phyloP scores from a whole-genome alignment of 352 stramenopile genomes.

The Phytophthora palmivora region DNA sequence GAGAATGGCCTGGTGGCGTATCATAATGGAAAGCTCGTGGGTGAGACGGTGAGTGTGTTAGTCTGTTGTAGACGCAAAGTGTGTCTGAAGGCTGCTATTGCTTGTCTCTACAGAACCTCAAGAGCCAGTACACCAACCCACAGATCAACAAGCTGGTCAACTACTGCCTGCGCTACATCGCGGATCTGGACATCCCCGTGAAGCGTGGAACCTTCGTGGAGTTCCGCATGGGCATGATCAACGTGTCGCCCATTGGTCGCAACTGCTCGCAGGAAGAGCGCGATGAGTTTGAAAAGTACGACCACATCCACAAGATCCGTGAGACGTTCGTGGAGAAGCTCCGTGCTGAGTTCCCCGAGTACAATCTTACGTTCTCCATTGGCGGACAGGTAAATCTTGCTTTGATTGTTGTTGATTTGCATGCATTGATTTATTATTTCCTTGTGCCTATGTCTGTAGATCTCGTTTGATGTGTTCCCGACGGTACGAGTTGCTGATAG shows the following conservation, averaged over 20 bases:
- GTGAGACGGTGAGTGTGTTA: constrained; percentile 68
- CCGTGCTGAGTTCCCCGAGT: constrained; percentile 93
- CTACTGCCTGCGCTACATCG: constrained; percentile 95
- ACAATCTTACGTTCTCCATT: constrained; percentile 98
- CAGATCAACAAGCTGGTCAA: constrained; percentile 98
- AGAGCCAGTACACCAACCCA: constrained; percentile 95
- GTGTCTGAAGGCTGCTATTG: neutral
- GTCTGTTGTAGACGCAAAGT: neutral
- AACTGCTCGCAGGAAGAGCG: constrained; percentile 98
- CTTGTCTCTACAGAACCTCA: constrained; percentile 82
- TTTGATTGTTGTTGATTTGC: neutral
- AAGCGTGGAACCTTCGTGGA: constrained; percentile 99
- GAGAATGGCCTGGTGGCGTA: constrained; percentile 99
- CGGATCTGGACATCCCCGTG: constrained; percentile 95
- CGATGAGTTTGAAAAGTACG: constrained; percentile 98
- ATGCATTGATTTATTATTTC: constrained; percentile 1
- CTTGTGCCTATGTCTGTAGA: constrained; percentile 49
- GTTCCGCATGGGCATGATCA: constrained; percentile 99
- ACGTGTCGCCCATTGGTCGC: constrained; percentile 98
- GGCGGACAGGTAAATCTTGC: constrained; percentile 85
- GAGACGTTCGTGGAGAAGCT: constrained; percentile 97
- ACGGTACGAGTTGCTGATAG: constrained; percentile 27
- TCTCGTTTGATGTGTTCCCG: constrained; percentile 99
- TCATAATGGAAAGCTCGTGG: constrained; percentile 94
- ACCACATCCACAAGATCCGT: constrained; percentile 93